Conservation (phyloP, 1,284 basidiomycete species). For the Irpex rosettiformis region DNA sequence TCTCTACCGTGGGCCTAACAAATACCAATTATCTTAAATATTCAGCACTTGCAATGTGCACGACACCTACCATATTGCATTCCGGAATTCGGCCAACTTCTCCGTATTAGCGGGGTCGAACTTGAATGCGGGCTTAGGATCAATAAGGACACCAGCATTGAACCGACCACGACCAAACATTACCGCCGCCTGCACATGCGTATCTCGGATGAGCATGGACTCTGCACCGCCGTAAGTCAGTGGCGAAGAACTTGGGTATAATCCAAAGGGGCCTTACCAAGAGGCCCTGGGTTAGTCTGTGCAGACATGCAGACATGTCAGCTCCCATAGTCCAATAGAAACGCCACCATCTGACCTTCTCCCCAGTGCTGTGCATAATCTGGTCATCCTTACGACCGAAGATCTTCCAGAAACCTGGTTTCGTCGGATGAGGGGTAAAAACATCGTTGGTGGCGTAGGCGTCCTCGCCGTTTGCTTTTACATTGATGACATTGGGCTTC, state of each 20-base stretch:
- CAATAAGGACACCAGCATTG: slow-evolving; percentile 35
- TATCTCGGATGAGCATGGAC: slow-evolving; percentile 30
- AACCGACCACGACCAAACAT: slow-evolving; percentile 40
- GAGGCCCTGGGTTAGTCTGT: slow-evolving; percentile 40
- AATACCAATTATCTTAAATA: neutral
- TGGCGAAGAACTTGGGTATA: neutral
- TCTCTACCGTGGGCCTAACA: slow-evolving; percentile 33
- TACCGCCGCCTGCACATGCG: slow-evolving; percentile 28
- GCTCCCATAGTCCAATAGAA: neutral
- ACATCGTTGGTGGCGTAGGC: slow-evolving; percentile 39
- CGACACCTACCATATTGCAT: slow-evolving; percentile 29
- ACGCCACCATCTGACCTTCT: slow-evolving; percentile 31
- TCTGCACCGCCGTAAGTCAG: slow-evolving; percentile 19
- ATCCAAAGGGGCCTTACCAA: slow-evolving; percentile 27
- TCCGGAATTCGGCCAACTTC: slow-evolving; percentile 26
- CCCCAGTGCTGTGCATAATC: slow-evolving; percentile 41
- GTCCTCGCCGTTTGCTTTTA: slow-evolving; percentile 20
- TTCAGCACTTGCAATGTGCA: neutral
- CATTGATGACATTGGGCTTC: slow-evolving; percentile 25
- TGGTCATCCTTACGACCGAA: slow-evolving; percentile 46
- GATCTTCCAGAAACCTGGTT: slow-evolving; percentile 37
- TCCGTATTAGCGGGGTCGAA: slow-evolving; percentile 28
- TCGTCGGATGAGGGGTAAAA: slow-evolving; percentile 39
- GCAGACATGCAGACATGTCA: neutral
- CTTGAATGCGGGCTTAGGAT: slow-evolving; percentile 24